These are phyloP conservation scores for Ochromonas danica DNA, from an alignment of 108 stramenopile genomes.

Conservation along the genomic window DNA sequence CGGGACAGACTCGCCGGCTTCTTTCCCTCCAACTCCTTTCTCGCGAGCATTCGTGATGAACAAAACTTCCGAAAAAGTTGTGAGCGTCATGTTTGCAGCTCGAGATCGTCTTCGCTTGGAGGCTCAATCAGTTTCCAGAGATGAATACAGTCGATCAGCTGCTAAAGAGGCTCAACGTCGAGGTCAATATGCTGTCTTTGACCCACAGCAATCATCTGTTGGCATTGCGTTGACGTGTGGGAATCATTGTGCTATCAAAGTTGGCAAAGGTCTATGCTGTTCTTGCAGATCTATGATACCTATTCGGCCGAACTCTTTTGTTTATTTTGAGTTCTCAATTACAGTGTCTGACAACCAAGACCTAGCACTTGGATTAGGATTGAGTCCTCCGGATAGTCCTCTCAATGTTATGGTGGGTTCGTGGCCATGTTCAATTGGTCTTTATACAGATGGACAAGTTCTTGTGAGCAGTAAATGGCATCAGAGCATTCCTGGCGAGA, in stretches of 20 bases:
- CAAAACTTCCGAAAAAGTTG: background rate
- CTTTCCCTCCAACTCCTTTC: background rate
- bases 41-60: conserved; percentile 6
- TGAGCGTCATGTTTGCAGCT: background rate
- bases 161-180: background rate
- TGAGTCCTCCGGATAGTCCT: conserved; percentile 8
- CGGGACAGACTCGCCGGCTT: conserved; percentile 3
- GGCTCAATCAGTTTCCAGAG: conserved; percentile 18
- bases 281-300: conserved; percentile 6
- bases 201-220: background rate
- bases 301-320: background rate
- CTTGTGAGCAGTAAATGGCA: background rate
- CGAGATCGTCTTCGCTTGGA: conserved; percentile 8
- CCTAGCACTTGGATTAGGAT: background rate
- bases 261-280: background rate
- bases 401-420: conserved; percentile 21
- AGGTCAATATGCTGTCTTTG: conserved; percentile 21
- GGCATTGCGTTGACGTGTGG: conserved; percentile 18
- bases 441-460: background rate
- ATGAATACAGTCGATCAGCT: conserved; percentile 7
- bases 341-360: background rate
- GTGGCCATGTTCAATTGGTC: background rate
- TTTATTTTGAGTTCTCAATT: conserved; percentile 23
- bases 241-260: conserved; percentile 26
- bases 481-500: background rate